Base-by-base conservation (phyloP, 768 basidiomycete genomes). In the Kwoniella pini region DNA sequence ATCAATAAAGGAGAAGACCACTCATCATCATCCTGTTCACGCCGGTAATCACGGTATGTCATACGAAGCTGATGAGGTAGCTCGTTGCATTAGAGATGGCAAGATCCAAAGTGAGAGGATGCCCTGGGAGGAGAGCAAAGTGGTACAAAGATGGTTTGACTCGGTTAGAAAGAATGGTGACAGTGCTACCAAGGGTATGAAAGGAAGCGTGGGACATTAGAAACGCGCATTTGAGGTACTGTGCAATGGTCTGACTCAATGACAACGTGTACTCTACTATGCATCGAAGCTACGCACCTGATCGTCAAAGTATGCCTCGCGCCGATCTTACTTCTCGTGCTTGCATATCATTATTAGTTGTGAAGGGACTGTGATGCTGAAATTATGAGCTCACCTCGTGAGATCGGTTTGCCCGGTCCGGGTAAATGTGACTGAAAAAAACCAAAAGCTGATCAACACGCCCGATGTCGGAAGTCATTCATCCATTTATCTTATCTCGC, bases 51-150 rank as follows among this genome's bases (percentile, higher is more conserved):
- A 80, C 31, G 91, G 90, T 7, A 89, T 85, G 87, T 85, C 90
- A 76, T 94, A 87, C 77, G 84, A 93, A 77, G 90, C 91, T 2
- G 91, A 94, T 69, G 90, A 93, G 61, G 90, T 91, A 11, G 91
- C 89, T 17, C 79, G 89, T 48, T 89, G 88, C 70, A 80, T 91
- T 21, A 79, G 85, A 38, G 87, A 87, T 53, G 87, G 87, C 2
- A 89, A 87, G 81, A 79, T 80, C 24, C 86, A 92, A 79, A 90
- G 89, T 69, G 81, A 81, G 3, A 68, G 85, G 30, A 91, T 90
- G 89, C 83, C 86, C 1, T 87, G 87, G 67, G 84, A 86, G 42
- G 91, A 91, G 80, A 91, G 88, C 71, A 69, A 88, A 68, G 68
- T 92, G 62, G 85, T 88, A 63, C 92, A 92, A 87, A 81, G 85